Evolutionary conservation across 2,329 filamentous ascomycete genomes (phyloP), one percentile per base, ranked within the genome.

Genomic region (Didymella segeticola): DNA sequence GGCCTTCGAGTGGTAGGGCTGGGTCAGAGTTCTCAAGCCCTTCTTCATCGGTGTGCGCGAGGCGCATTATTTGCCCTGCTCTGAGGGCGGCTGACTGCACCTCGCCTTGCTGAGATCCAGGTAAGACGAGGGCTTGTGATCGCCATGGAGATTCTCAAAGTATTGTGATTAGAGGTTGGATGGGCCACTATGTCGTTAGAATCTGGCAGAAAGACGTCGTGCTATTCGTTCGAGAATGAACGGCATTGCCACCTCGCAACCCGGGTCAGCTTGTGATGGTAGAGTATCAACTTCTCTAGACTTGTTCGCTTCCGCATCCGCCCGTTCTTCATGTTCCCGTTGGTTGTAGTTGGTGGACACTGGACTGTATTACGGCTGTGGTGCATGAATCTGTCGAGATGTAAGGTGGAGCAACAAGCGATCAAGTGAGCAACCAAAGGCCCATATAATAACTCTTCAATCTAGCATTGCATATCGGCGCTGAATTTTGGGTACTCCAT

Each of bases 21-120:
- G 33, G 20, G 5, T 17, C 19, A 31, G 17, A 11, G 25, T 50
- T 34, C 39, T 26, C 31, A 43, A 23, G 12, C 11, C 27, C 22
- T 33, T 27, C 7, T n/a, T 46, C 33, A 52, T 52, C 48, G 48
- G 41, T 52, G 41, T 52, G 48, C 48, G 7, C n/a, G 20, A 33
- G 39, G 31, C 26, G 39, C 47, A 38, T 33, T 20, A 38, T 33
- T 20, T 11, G 46, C 22, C 31, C 43, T 46, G 30, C 8, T 9
- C 17, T n/a, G 4, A 43, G 12, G n/a, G n/a, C n/a, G 4, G 41
- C 41, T 51, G 33, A 49, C 37, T 36, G 37, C 27, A 45, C 25
- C 14, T 25, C 27, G 39, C 12, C 23, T 23, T 43, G 33, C 39
- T 43, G 26, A 31, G 39, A 20, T 34, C n/a, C 23, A 52, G 33